Conservation (phyloP, 495 filamentous ascomycete genomes). For the Penicillium arizonense region DNA sequence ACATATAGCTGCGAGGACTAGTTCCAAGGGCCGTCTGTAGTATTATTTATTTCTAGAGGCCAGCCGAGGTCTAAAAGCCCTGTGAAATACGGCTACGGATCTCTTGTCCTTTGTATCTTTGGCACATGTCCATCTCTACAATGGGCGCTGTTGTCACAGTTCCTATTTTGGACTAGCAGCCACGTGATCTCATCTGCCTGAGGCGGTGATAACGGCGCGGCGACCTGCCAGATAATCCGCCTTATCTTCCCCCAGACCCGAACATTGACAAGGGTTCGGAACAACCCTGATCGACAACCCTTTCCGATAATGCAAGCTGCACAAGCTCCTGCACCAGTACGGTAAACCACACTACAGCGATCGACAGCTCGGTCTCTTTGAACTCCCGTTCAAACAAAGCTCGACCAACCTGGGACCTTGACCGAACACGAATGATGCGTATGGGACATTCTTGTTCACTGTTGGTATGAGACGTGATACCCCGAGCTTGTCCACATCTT, state of each 20-base stretch:
- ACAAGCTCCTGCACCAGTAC: background rate
- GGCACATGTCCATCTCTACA: too few relatives aligned
- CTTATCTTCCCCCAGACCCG: slow-evolving; percentile 18
- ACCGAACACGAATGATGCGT: background rate
- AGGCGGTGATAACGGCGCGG: slow-evolving; percentile 6
- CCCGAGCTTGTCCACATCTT: background rate
- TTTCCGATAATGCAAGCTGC: background rate
- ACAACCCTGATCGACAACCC: background rate
- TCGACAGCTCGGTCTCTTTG: background rate
- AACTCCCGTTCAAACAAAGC: background rate
- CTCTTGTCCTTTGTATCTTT: too few relatives aligned
- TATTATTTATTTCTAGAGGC: too few relatives aligned
- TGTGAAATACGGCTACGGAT: too few relatives aligned
- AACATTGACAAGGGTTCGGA: background rate
- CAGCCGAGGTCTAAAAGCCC: too few relatives aligned
- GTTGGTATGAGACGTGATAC: background rate
- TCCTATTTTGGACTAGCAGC: background rate
- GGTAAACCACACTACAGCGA: background rate
- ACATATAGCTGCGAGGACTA: background rate
- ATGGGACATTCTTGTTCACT: background rate
- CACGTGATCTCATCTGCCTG: slow-evolving; percentile 1
- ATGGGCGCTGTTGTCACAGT: too few relatives aligned
- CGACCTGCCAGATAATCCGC: slow-evolving; percentile 17
- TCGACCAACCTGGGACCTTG: background rate
- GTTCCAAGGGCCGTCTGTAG: too few relatives aligned